Base-by-base conservation (phyloP, 768 basidiomycete genomes). In the Tylopilus intermedius region DNA sequence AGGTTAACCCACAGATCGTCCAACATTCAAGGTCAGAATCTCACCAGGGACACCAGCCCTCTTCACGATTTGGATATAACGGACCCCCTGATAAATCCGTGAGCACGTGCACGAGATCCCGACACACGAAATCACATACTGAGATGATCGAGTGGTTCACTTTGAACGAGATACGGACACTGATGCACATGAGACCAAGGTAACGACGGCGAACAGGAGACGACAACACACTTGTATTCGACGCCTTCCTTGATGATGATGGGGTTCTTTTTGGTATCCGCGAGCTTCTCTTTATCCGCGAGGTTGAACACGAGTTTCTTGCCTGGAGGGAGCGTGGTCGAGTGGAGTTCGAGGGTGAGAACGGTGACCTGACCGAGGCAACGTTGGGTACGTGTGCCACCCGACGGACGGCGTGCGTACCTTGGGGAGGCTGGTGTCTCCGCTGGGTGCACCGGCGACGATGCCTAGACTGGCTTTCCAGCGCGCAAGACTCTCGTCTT, bases 391-490 rank as follows among this genome's bases (percentile, higher is more conserved):
- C 62, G 62, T 56, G 51, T 50, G 56, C 61, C 40, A 58, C 51
- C 7, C 47, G 38, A 52, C 51, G 49, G 35, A 44, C 35, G 29
- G 33, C 10, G 45, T 26, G 21, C 65, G 39, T 56, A 87, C 91
- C 81, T 90, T 90, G 47, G 88, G 88, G 13, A 81, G 82, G 59
- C 55, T 70, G 13, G 74, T 67, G 51, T 73, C 63, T 18, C 65
- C 72, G 13, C 45, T 27, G 4, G 66, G 26, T 18, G 67, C 74
- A 27, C 79, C 83, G 32, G 82, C 77, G 47, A 80, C 78, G 55
- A 97, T 83, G 49, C 95, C 95, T 26, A 98, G 78, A 49, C 86
- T 92, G 37, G 90, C 91, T 69, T 98, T 98, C 95, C 95, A 98
- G 58, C 92, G 84, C 30, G 87, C 84, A 62, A 98, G 79, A 68